Percentiles rank a stretch among this genome's conserved stretches.
These are phyloP conservation scores for Talaromyces sp. DNA, from an alignment of 2,329 filamentous ascomycete species.

Conservation along the genomic window DNA sequence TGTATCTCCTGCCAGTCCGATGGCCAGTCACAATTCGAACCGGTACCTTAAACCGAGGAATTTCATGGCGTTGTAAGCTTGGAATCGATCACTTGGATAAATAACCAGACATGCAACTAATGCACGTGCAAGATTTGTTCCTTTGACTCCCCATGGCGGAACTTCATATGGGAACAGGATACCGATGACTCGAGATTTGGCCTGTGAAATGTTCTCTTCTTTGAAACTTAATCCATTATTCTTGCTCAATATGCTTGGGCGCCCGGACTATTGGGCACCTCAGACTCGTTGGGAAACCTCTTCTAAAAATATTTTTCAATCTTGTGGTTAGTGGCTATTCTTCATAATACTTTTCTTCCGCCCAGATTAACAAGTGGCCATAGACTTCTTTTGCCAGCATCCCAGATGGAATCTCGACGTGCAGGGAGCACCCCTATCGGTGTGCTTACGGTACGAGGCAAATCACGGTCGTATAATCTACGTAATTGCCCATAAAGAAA, in stretches of 20 bases:
- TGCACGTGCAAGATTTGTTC: background rate
- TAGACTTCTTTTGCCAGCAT: conserved; percentile 2
- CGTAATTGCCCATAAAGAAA: background rate
- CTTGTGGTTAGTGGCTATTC: background rate
- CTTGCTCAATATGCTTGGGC: background rate
- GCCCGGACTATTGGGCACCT: background rate
- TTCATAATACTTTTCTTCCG: background rate
- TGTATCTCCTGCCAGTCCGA: background rate
- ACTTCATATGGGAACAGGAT: conserved; percentile 2
- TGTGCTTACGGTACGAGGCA: background rate
- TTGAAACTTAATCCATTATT: background rate
- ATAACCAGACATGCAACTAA: background rate
- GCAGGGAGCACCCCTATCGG: background rate
- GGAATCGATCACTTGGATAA: background rate
- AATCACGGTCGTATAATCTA: background rate
- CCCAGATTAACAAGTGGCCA: background rate
- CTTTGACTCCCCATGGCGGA: background rate
- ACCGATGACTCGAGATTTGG: background rate
- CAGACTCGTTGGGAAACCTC: background rate
- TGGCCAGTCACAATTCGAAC: background rate
- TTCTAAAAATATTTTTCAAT: background rate
- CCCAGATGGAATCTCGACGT: background rate
- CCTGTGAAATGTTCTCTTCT: background rate
- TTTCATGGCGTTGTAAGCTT: background rate
- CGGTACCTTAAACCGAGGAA: background rate